Percentiles rank a stretch among this genome's conserved stretches.
Conservation (phyloP, 176 grass and related monocot species). For the Saccharum officinarum region DNA sequence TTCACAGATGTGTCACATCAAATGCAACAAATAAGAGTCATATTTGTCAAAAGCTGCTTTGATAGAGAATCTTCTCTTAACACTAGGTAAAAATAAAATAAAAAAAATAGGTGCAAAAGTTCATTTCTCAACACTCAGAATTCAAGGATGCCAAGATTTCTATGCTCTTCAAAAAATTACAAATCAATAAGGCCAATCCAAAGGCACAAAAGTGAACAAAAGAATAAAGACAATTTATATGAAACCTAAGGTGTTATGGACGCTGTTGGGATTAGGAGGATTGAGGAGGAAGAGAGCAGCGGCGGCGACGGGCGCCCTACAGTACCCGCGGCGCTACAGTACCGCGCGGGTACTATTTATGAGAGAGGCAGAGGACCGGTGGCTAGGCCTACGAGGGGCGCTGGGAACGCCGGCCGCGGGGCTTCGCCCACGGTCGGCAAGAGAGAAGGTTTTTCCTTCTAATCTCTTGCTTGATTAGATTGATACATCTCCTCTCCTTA, state of each 20-base stretch:
- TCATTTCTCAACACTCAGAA: not conserved
- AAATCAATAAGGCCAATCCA: not conserved
- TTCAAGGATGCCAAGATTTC: constrained; percentile 26
- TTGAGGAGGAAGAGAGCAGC: too few species aligned
- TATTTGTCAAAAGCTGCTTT: constrained; percentile 13
- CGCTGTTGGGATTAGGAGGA: too few species aligned
- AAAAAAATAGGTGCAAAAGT: not conserved
- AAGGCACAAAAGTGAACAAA: not conserved
- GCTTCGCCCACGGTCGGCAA: too few species aligned
- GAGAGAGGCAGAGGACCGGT: too few species aligned
- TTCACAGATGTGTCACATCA: constrained; percentile 27
- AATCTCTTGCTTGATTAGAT: too few species aligned
- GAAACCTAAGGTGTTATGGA: not conserved
- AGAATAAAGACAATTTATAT: not conserved
- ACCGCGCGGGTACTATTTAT: too few species aligned
- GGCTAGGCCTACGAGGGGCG: too few species aligned
- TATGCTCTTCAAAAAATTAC: constrained; percentile 10
- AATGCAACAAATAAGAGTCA: not conserved
- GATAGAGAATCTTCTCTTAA: not conserved
- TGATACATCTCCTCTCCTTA: too few species aligned
- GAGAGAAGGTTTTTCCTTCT: too few species aligned
- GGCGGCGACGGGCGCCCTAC: too few species aligned
- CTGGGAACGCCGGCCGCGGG: too few species aligned
- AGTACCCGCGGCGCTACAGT: too few species aligned
- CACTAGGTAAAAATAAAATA: constrained; percentile 1